These are phyloP conservation scores for Microbotryum lychnidis-dioicae DNA, from an alignment of 1,284 basidiomycete genomes.

Conservation along the genomic window DNA sequence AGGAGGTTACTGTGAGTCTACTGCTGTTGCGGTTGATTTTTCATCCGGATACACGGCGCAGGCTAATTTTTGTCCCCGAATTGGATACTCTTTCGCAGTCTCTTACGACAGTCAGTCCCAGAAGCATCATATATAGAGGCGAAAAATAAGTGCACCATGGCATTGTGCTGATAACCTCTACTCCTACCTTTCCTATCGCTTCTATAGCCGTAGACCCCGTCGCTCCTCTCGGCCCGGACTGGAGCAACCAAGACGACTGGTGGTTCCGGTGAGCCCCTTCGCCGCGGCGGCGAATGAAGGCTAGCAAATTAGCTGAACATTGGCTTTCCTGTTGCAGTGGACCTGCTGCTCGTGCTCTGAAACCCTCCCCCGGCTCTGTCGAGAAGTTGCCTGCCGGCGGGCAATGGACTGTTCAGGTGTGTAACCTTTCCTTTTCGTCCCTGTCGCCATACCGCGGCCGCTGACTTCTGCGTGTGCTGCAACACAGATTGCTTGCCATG, in stretches of 20 bases:
- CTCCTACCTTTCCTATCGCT: neutral
- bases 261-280: neutral
- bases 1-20: too few relatives aligned
- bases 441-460: neutral
- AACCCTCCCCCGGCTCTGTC: slow-evolving; percentile 1
- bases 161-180: neutral
- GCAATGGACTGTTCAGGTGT: neutral
- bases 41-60: too few relatives aligned
- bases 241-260: neutral
- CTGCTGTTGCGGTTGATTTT: too few relatives aligned
- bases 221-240: neutral
- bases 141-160: neutral
- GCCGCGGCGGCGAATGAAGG: too few relatives aligned
- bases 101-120: too few relatives aligned
- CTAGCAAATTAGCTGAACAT: too few relatives aligned
- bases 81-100: too few relatives aligned
- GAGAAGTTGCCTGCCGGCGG: slow-evolving; percentile 2
- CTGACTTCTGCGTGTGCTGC: neutral
- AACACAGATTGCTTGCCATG: neutral
- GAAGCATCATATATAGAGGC: too few relatives aligned
- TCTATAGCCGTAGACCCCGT: neutral
- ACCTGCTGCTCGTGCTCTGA: neutral
- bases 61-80: too few relatives aligned
- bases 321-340: neutral
- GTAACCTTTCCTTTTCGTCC: neutral